Base-by-base conservation (phyloP, 140 eudicot species). In the Ambrosia hybrid region DNA sequence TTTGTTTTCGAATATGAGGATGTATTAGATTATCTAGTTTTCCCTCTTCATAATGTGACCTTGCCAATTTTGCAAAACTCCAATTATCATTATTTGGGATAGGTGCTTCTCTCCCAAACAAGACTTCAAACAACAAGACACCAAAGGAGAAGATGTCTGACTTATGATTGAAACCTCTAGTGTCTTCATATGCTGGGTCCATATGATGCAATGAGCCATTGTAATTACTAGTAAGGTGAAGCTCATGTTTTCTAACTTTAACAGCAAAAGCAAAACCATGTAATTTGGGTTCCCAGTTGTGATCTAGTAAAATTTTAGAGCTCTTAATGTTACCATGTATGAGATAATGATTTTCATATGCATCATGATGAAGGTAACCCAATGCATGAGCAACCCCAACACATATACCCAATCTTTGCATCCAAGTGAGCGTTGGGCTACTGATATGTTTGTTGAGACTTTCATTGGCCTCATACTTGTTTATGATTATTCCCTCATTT, bases 221-320 rank as follows among this genome's bases (percentile, higher is more conserved):
- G 3, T 51, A 51, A 0, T 51, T 51, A 12, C 16, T 3, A 12
- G 56, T 12, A 51, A 51, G 56, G 56, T 51, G 56, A 51, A 51
- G 56, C 12, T 12, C 15, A 12, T 51, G 56, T 3, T 52, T n/a
- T 52, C 6, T n/a, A 52, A 2, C 9, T n/a, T 0, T 4, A n/a
- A 52, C 9, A n/a, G 26, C 57, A 52, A 52, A 52, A 13, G 26
- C 15, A 52, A 57, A 57, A 15, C 63, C 63, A 57, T 57, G 63
- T 17, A 26, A 21, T 12, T 57, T 26, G 37, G 63, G 63, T 57
- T 52, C 57, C 57, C 57, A 52, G 16, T 51, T 51, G 56, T 51
- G 56, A 51, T 51, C 56, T 12, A 51, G 56, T 51, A 51, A 51
- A 51, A 51, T 12, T 51, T 51, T 51, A 0, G 56, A 51, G 16